phyloP scores from a whole-genome alignment of 306 rosid species.

The Mimosa pudica region DNA sequence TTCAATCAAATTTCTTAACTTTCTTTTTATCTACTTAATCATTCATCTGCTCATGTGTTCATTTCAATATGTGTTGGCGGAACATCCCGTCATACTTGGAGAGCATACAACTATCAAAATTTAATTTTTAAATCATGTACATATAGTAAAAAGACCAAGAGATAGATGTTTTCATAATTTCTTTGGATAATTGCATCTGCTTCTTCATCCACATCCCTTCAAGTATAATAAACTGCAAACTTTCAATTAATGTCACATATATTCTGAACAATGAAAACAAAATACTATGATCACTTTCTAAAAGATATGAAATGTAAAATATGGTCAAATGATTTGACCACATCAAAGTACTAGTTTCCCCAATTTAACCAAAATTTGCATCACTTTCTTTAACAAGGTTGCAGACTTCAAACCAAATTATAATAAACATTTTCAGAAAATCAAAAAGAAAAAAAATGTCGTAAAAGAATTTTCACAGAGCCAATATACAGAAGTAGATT shows the following conservation, averaged over 20 bases:
- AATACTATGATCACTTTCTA: not conserved
- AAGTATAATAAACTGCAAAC: conserved; percentile 5
- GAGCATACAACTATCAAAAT: conserved; percentile 6
- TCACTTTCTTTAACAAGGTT: not conserved
- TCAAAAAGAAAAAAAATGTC: not conserved
- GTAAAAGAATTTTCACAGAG: not conserved
- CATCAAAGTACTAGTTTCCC: not conserved
- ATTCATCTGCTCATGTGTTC: not conserved
- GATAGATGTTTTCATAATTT: conserved; percentile 23
- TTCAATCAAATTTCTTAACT: conserved; percentile 5
- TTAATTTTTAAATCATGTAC: not conserved
- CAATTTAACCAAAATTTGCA: conserved; percentile 6
- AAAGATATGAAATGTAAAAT: not conserved
- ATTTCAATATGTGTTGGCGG: conserved; percentile 1
- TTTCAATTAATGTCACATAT: not conserved
- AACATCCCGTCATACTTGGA: conserved; percentile 6
- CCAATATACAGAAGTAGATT: not conserved
- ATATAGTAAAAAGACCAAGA: conserved; percentile 22
- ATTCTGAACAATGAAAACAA: not conserved
- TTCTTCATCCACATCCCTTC: not conserved
- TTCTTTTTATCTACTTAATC: not conserved
- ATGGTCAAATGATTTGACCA: not conserved
- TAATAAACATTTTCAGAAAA: not conserved
- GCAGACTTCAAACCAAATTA: not conserved
- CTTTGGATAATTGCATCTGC: not conserved